Evolutionary conservation across 2,329 filamentous ascomycete genomes (phyloP), one percentile per base, ranked within the genome.

Genomic region (Anthostomella pinea): DNA sequence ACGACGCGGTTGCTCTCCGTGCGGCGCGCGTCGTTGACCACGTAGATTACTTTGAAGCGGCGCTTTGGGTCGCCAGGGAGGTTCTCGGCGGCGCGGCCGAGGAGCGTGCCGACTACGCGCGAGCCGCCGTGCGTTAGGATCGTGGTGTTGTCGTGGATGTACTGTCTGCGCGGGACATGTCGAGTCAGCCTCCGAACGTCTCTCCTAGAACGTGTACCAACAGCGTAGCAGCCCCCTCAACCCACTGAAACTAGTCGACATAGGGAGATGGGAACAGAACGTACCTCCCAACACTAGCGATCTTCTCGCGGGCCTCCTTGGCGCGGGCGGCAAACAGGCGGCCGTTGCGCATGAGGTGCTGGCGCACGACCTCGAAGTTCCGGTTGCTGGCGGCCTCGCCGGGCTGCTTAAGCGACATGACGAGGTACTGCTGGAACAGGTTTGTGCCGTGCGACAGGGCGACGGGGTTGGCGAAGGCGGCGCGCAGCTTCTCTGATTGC

Each of bases 361-460:
- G 80, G 46, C 87, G 77, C 38, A 95, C 85, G 33, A 83, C 79
- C 46, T 90, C 85, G 63, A 97, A 97, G 58, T 85, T 82, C 47
- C 73, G 53, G 55, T 69, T 54, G 43, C 50, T 56, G 43, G 52
- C 56, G 38, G 47, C 52, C 37, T 46, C 51, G 34, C 48, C 50
- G 40, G 73, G 71, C 67, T 75, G 70, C 66, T 75, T 76, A 59
- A 83, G 72, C 46, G 75, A 88, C 38, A 82, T 81, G 55, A 95
- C 84, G 52, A 98, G 79, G 66, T 95, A 97, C 60, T 91, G 85
- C 62, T 93, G 86, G 72, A 98, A 97, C 41, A 97, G 80, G 62
- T 96, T 90, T 42, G 90, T 95, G 54, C 93, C 93, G 37, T 94
- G 93, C 31, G 87, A 89, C 11, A 97, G 79, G 4, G 90, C 91